Conservation (phyloP, 2,329 filamentous ascomycete genomes). For the Ophiostoma ulmi region DNA sequence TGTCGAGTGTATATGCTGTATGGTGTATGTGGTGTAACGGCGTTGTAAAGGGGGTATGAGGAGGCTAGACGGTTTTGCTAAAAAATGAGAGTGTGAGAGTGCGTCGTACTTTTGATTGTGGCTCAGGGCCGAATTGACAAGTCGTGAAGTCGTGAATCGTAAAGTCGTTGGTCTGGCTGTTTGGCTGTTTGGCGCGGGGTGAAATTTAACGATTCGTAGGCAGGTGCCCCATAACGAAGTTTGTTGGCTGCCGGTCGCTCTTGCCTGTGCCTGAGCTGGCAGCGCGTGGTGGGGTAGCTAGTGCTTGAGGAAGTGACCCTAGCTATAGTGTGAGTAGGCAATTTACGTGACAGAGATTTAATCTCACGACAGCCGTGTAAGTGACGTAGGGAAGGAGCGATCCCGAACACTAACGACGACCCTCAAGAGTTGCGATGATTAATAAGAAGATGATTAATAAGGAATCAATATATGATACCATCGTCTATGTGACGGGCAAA, state of each 20-base stretch:
- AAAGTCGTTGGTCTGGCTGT: not conserved
- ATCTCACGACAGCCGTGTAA: not conserved
- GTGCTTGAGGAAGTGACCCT: not conserved
- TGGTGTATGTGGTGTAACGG: no score
- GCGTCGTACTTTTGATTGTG: not conserved
- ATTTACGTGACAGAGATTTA: not conserved
- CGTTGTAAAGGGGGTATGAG: not conserved
- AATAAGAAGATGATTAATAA: not conserved
- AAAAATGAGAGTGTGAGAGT: not conserved
- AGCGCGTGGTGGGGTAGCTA: conserved; percentile 20
- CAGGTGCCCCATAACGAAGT: not conserved
- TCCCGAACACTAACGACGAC: not conserved
- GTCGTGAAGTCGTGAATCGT: not conserved
- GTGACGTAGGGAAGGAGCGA: conserved; percentile 13
- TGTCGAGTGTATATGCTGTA: not conserved
- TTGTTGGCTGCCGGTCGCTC: not conserved
- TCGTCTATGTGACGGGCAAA: not conserved
- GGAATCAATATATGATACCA: not conserved
- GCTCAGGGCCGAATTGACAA: not conserved
- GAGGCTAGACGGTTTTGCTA: not conserved
- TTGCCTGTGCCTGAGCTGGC: not conserved
- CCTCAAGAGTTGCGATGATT: not conserved
- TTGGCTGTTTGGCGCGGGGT: conserved; percentile 11
- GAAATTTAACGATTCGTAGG: not conserved
- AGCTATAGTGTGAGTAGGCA: not conserved